Evolutionary conservation across 2,329 filamentous ascomycete species (phyloP), one percentile per base, ranked within the genome.

Genomic region (Colletotrichum acutatum): DNA sequence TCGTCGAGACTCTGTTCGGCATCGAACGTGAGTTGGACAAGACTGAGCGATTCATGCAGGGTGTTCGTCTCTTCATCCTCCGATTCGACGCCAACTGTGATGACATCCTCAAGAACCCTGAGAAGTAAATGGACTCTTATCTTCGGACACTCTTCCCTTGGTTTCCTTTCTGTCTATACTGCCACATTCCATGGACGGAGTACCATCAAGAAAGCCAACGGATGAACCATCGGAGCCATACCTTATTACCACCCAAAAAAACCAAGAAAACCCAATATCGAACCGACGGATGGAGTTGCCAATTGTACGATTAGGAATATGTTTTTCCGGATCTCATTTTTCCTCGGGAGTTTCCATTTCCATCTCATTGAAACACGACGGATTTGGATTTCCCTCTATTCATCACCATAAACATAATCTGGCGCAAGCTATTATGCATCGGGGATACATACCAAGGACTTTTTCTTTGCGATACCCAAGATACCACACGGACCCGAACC

Each of bases 31-130:
- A 98, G 84, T 88, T 98, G 68, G 92, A 95, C 82, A 92, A 92
- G 83, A 98, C 96, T 2, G 95, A 98, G 86, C 94, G 93, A 83
- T 91, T 98, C 84, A 98, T 98, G 95, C 91, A 94, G 76, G 92
- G 91, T 75, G 92, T 98, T 79, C 90, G 94, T 62, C 88, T 95
- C 46, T 99, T 96, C 94, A 95, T 94, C 82, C 91, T 97, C 84
- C 93, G 96, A 59, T 99, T 98, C 83, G 95, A 98, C 79, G 94
- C 94, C 82, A 98, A 98, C 87, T 98, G 95, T 84, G 94, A 97
- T 79, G 94, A 96, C 32, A 96, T 98, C 77, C 87, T 98, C 74
- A 85, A 84, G 77, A 86, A 88, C 78, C 91, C 91, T 53, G 87
- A 86, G 77, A 83, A 85, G 79, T 92, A 88, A 24, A 67, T 30